A percentile compares a stretch with the other conserved stretches of the same genome.
Evolutionary conservation across 208 protist genomes (phyloP).

Genomic region (Leishmania gerbilli): DNA sequence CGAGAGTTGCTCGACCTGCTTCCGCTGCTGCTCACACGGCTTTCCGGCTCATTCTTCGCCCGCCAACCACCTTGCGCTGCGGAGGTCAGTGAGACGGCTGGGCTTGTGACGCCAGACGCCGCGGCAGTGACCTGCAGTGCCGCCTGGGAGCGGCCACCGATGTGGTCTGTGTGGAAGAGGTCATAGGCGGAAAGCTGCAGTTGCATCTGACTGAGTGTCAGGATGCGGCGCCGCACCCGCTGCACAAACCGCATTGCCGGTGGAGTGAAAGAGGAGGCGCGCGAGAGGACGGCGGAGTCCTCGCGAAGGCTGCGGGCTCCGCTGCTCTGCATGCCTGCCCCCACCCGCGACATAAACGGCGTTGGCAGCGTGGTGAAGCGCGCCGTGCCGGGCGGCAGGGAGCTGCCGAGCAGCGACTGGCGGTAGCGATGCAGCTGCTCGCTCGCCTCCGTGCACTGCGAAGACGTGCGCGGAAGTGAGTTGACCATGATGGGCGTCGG

Average conservation of each 20-base stretch:
- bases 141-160: not conserved
- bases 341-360: slow-evolving; percentile 22
- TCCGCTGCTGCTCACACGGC: not conserved
- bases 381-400: slow-evolving; percentile 4
- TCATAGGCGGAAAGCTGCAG: slow-evolving; percentile 19
- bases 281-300: slow-evolving; percentile 27
- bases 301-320: slow-evolving; percentile 27
- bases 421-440: slow-evolving; percentile 19
- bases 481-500: slow-evolving; percentile 26
- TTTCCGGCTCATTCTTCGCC: not conserved
- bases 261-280: slow-evolving; percentile 24
- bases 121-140: not conserved
- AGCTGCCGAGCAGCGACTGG: slow-evolving; percentile 12
- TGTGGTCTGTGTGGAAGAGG: slow-evolving; percentile 14
- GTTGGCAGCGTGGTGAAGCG: slow-evolving; percentile 28
- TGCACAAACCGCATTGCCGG: slow-evolving; percentile 18
- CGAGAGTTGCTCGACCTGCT: not conserved
- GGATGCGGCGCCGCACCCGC: slow-evolving; percentile 25
- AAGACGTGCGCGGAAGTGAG: slow-evolving; percentile 16
- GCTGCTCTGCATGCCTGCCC: not conserved
- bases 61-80: not conserved
- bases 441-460: slow-evolving; percentile 24
- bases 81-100: not conserved
- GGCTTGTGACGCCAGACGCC: not conserved
- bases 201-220: slow-evolving; percentile 4